Percentiles rank a stretch among this genome's conserved stretches.
Evolutionary conservation across 257 asterid species (phyloP).

Genomic region (Solanum lycopersicoides): DNA sequence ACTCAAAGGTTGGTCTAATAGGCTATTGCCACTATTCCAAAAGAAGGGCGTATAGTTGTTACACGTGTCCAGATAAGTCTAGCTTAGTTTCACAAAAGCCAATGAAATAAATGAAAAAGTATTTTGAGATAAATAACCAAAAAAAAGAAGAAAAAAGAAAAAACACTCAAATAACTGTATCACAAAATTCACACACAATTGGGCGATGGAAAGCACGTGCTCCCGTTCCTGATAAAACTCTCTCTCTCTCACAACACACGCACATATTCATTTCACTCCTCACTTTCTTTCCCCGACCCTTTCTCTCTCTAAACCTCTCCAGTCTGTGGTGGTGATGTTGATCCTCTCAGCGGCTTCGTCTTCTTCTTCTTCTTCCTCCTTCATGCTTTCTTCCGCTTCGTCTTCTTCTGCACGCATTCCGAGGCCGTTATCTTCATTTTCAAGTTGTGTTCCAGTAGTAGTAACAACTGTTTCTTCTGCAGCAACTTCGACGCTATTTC

Average conservation of each 20-base stretch:
- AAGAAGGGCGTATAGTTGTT: background rate
- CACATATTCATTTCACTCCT: background rate
- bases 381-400: background rate
- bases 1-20: background rate
- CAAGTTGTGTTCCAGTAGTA: constrained; percentile 4
- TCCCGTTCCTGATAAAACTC: background rate
- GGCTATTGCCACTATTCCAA: background rate
- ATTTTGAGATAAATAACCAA: background rate
- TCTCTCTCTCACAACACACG: constrained; percentile 1
- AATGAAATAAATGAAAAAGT: background rate
- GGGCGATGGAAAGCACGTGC: constrained; percentile 13
- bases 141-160: accelerated
- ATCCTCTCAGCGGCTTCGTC: constrained; percentile 29
- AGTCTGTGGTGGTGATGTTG: constrained; percentile 21
- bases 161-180: background rate
- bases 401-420: constrained; percentile 3
- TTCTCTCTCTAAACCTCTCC: background rate
- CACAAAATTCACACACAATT: background rate
- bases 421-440: constrained; percentile 15
- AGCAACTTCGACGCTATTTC: background rate
- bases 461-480: constrained; percentile 17
- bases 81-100: background rate
- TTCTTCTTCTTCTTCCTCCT: constrained; percentile 10
- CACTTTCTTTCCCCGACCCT: background rate
- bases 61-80: constrained; percentile 1